These are phyloP conservation scores for Chlorella sp. DNA, from an alignment of 139 green algal genomes.

Conservation along the genomic window DNA sequence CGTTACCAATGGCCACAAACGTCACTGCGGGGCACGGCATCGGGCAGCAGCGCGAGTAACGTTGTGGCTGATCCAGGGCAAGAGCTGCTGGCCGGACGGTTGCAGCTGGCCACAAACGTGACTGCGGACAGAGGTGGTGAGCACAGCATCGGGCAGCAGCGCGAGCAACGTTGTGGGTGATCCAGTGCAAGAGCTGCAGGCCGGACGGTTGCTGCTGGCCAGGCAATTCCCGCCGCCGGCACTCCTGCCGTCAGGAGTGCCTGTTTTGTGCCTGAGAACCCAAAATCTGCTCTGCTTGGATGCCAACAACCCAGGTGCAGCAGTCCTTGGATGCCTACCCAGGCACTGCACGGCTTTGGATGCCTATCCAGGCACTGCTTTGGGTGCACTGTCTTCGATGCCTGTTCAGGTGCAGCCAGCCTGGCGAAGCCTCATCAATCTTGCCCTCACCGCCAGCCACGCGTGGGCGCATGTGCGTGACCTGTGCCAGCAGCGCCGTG, in stretches of 20 bases:
- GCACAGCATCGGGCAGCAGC: neutral
- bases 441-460: constrained; percentile 4
- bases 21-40: neutral
- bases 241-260: too few relatives aligned
- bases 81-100: too few relatives aligned
- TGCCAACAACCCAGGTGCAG: neutral
- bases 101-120: neutral
- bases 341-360: neutral
- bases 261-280: too few relatives aligned
- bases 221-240: too few relatives aligned
- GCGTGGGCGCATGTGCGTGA: constrained; percentile 6
- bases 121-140: neutral
- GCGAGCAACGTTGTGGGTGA: neutral
- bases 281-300: neutral
- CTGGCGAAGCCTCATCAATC: neutral
- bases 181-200: neutral
- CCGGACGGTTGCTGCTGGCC: too few relatives aligned
- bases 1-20: neutral
- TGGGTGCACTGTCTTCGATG: neutral
- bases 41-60: too few relatives aligned
- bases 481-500: neutral
- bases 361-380: neutral
- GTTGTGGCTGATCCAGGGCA: too few relatives aligned
- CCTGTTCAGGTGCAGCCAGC: neutral
- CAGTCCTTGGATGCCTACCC: too few relatives aligned